Conservation (phyloP, 495 filamentous ascomycete species). For the Talaromyces nanjingensis region DNA sequence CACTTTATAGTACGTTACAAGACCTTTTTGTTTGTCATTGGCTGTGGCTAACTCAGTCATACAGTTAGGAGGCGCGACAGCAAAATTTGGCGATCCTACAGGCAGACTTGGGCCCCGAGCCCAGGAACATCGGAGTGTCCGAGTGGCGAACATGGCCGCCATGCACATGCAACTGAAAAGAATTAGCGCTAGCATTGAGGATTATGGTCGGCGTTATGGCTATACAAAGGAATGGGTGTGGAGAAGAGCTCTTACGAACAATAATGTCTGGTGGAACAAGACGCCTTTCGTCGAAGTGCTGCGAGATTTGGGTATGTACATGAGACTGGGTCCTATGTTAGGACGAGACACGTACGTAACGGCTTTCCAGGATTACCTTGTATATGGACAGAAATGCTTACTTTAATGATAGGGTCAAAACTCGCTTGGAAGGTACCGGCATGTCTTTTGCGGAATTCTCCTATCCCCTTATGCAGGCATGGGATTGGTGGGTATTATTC, state of each 20-base stretch:
- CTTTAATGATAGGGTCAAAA: slow-evolving; percentile 60
- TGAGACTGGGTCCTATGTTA: slow-evolving; percentile 80
- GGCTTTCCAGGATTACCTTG: background rate
- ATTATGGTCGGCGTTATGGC: slow-evolving; percentile 51
- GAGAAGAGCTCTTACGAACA: slow-evolving; percentile 64
- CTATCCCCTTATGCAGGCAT: slow-evolving; percentile 92
- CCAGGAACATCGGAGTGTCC: slow-evolving; percentile 42
- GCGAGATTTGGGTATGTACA: slow-evolving; percentile 57
- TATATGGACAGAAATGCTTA: slow-evolving; percentile 15
- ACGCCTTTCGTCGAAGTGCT: slow-evolving; percentile 65
- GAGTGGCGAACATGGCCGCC: slow-evolving; percentile 62
- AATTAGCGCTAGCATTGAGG: slow-evolving; percentile 65
- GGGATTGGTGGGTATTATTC: slow-evolving; percentile 91
- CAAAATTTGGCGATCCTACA: slow-evolving; percentile 81
- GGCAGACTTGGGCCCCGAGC: slow-evolving; percentile 63
- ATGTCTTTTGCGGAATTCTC: slow-evolving; percentile 92
- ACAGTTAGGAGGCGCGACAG: slow-evolving; percentile 77
- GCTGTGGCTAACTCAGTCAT: slow-evolving; percentile 11
- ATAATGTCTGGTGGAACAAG: slow-evolving; percentile 71
- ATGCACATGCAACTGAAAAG: slow-evolving; percentile 77
- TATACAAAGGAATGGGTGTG: slow-evolving; percentile 55
- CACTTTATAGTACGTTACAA: slow-evolving; percentile 53
- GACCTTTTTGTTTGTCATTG: background rate
- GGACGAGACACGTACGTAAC: slow-evolving; percentile 75
- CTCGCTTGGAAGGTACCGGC: slow-evolving; percentile 72